Evolutionary conservation across 805 yeast species (phyloP).

Genomic region (Candida boleticola): DNA sequence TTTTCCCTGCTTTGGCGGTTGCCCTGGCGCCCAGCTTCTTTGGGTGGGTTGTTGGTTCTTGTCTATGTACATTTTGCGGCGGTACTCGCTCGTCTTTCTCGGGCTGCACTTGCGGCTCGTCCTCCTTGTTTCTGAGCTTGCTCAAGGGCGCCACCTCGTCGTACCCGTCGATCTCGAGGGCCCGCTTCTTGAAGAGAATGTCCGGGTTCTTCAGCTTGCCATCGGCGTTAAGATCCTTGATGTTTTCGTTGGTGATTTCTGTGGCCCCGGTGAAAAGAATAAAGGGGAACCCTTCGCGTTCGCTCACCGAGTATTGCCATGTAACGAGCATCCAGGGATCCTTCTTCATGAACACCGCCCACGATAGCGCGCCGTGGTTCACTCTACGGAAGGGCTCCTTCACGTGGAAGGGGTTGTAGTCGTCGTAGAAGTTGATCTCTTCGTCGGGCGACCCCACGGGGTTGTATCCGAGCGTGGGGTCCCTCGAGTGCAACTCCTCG

Average conservation of each 20-base stretch:
- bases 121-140: background rate
- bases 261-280: background rate
- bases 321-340: constrained; percentile 28
- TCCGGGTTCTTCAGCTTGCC: constrained; percentile 3
- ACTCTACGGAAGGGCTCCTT: constrained; percentile 33
- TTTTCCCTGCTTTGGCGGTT: background rate
- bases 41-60: background rate
- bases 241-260: background rate
- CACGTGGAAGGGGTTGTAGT: constrained; percentile 39
- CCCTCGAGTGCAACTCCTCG: background rate
- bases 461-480: background rate
- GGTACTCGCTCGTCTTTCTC: too few species aligned
- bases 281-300: background rate
- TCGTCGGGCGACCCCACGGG: constrained; percentile 19
- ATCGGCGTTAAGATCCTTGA: constrained; percentile 1
- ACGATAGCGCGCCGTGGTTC: constrained; percentile 49
- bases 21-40: too few species aligned
- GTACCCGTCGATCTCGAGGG: constrained; percentile 11
- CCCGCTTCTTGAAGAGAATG: constrained; percentile 9
- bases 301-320: constrained; percentile 3
- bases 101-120: too few species aligned
- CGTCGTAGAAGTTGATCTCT: constrained; percentile 34
- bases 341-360: constrained; percentile 41
- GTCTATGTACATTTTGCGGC: too few species aligned
- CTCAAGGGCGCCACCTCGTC: constrained; percentile 11